A percentile compares a stretch with the other conserved stretches of the same genome.
These are phyloP conservation scores for Saccharomycopsis vini DNA, from an alignment of 805 yeast genomes.

Conservation along the genomic window DNA sequence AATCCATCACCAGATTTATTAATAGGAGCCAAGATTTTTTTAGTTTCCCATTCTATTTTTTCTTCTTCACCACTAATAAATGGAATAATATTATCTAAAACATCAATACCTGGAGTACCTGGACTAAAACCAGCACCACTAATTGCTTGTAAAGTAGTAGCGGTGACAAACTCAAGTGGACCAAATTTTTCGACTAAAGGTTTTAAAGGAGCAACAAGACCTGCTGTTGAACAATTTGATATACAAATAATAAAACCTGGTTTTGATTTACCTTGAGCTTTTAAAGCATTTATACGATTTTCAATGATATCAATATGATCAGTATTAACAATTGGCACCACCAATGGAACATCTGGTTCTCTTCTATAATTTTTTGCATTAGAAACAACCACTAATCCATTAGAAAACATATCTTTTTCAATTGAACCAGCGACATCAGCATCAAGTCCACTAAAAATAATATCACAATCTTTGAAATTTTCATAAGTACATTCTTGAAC, in stretches of 20 bases:
- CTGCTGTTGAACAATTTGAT: slow-evolving; percentile 98
- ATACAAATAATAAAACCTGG: slow-evolving; percentile 89
- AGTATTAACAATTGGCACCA: slow-evolving; percentile 92
- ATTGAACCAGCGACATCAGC: slow-evolving; percentile 89
- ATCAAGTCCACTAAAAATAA: slow-evolving; percentile 92
- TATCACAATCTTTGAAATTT: slow-evolving; percentile 79
- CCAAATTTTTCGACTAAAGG: slow-evolving; percentile 90
- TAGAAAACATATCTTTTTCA: slow-evolving; percentile 74
- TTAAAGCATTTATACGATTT: slow-evolving; percentile 45
- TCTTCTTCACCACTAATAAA: slow-evolving; percentile 96
- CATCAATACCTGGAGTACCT: slow-evolving; percentile 92
- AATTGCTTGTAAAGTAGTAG: slow-evolving; percentile 93
- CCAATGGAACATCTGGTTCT: slow-evolving; percentile 75
- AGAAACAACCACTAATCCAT: slow-evolving; percentile 79
- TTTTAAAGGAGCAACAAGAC: slow-evolving; percentile 90
- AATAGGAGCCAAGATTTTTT: slow-evolving; percentile 74
- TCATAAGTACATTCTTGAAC: slow-evolving; percentile 75
- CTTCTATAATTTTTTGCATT: slow-evolving; percentile 96
- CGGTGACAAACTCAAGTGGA: slow-evolving; percentile 76
- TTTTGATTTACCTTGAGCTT: slow-evolving; percentile 43
- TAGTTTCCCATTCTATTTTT: slow-evolving; percentile 97
- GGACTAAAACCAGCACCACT: slow-evolving; percentile 99
- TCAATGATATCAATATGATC: slow-evolving; percentile 76
- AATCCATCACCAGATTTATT: slow-evolving; percentile 46
- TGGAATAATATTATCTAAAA: slow-evolving; percentile 90